These are phyloP conservation scores for Metschnikowia baotianmanensis DNA, from an alignment of 805 yeast genomes.

Conservation along the genomic window DNA sequence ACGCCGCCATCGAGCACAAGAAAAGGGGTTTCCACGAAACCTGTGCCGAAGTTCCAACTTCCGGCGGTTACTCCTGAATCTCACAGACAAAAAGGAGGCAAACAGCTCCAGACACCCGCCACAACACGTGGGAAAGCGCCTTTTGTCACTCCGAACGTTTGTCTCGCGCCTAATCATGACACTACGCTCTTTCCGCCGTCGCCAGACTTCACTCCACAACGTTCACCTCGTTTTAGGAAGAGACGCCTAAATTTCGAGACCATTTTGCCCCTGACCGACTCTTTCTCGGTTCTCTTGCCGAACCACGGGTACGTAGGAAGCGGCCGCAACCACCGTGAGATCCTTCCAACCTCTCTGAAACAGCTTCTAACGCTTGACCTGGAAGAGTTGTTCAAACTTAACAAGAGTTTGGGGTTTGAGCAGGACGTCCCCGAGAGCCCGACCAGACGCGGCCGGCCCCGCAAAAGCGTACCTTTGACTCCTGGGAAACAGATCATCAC, in stretches of 20 bases:
- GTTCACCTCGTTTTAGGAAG: conserved; percentile 23
- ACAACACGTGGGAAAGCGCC: conserved; percentile 3
- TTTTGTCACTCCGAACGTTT: conserved; percentile 3
- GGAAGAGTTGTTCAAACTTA: conserved; percentile 20
- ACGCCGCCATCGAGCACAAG: conserved; percentile 13
- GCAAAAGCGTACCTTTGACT: conserved; percentile 19
- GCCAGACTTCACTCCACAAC: conserved; percentile 35
- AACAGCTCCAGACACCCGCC: conserved; percentile 15
- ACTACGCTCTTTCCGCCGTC: conserved; percentile 23
- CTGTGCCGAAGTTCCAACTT: conserved; percentile 10
- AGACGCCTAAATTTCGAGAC: conserved; percentile 19
- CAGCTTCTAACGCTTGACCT: conserved; percentile 16
- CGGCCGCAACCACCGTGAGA: conserved; percentile 26
- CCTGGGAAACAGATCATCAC: conserved; percentile 37
- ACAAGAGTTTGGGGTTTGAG: conserved; percentile 28
- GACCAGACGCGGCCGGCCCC: conserved; percentile 11
- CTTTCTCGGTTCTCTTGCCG: conserved; percentile 31
- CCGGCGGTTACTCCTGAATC: conserved; percentile 10
- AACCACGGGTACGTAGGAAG: conserved; percentile 39
- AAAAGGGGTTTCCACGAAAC: conserved; percentile 2
- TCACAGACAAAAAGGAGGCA: background rate
- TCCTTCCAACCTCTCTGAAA: conserved; percentile 9
- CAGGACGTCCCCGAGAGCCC: conserved; percentile 19
- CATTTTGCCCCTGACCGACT: conserved; percentile 12
- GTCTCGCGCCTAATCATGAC: background rate